phyloP scores from a whole-genome alignment of 768 basidiomycete species.

The Calocybe cyanea region DNA sequence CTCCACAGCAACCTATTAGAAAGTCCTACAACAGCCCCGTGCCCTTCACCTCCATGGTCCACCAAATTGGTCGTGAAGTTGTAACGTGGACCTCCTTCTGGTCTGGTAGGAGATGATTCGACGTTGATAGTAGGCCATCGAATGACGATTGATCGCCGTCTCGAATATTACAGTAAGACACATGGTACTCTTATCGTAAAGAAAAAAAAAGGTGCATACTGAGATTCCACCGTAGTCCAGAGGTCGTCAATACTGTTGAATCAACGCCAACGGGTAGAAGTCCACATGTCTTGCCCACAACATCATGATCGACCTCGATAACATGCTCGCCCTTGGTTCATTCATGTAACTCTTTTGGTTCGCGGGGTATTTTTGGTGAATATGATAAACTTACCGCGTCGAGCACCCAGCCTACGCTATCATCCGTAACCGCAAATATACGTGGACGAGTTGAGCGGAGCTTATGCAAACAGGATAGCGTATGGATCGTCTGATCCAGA shows the following conservation, averaged over 20 bases:
- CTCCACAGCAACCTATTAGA: no score
- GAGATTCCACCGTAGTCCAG: slow-evolving; percentile 87
- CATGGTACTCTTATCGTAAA: neutral
- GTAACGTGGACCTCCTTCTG: slow-evolving; percentile 64
- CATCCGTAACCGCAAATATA: slow-evolving; percentile 82
- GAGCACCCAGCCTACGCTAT: slow-evolving; percentile 89
- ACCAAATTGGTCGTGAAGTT: slow-evolving; percentile 85
- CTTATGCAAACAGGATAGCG: slow-evolving; percentile 81
- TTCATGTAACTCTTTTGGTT: neutral
- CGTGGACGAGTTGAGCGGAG: slow-evolving; percentile 55
- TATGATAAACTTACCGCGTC: slow-evolving; percentile 45
- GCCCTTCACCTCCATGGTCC: slow-evolving; percentile 72
- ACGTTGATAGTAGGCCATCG: slow-evolving; percentile 84
- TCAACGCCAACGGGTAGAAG: slow-evolving; percentile 89
- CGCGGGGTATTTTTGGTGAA: neutral
- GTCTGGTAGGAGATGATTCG: slow-evolving; percentile 80
- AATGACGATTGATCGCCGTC: slow-evolving; percentile 71
- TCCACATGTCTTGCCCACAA: slow-evolving; percentile 87
- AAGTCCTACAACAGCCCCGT: slow-evolving; percentile 13
- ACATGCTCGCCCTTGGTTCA: slow-evolving; percentile 70
- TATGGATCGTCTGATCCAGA: slow-evolving; percentile 91
- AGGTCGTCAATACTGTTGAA: slow-evolving; percentile 72
- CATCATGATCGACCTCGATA: slow-evolving; percentile 67
- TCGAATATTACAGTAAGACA: slow-evolving; percentile 20
- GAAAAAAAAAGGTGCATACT: slow-evolving; percentile 39